A percentile compares a stretch with the other conserved stretches of the same genome.
These are phyloP conservation scores for Discostella stelligeroides DNA, from an alignment of 108 stramenopile genomes.

Conservation along the genomic window DNA sequence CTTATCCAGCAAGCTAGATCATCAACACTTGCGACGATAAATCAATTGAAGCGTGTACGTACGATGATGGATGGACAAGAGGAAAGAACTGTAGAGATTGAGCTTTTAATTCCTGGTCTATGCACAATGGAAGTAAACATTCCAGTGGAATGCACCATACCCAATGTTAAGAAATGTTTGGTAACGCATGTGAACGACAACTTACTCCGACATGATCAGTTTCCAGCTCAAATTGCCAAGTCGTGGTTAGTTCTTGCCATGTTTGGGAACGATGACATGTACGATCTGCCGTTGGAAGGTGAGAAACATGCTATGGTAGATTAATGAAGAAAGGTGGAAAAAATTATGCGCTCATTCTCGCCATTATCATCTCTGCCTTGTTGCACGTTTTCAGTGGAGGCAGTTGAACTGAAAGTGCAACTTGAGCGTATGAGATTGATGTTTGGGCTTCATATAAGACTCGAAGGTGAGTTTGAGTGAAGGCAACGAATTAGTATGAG, in stretches of 20 bases:
- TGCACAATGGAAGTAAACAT: conserved; percentile 77
- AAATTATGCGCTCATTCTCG: neutral
- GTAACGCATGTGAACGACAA: conserved; percentile 61
- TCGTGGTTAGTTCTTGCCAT: conserved; percentile 72
- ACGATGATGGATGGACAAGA: conserved; percentile 20
- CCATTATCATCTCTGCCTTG: neutral
- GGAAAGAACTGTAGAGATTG: conserved; percentile 62
- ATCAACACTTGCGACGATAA: neutral
- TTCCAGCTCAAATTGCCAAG: conserved; percentile 61
- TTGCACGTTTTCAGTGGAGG: conserved; percentile 32
- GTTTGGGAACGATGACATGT: conserved; percentile 79
- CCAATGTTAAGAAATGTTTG: conserved; percentile 56
- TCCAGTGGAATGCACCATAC: conserved; percentile 59
- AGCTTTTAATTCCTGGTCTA: conserved; percentile 73
- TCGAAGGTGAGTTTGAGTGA: conserved; percentile 25
- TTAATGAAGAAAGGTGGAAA: neutral
- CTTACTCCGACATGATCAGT: conserved; percentile 47
- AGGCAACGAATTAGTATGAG: neutral
- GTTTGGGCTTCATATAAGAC: conserved; percentile 56
- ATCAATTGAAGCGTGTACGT: conserved; percentile 35
- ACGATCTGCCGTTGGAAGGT: conserved; percentile 68
- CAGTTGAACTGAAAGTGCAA: conserved; percentile 66
- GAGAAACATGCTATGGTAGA: neutral
- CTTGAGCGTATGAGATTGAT: conserved; percentile 63
- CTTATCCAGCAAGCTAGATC: conserved; percentile 27